Evolutionary conservation across 345 rosid species (phyloP).

Genomic region (Pistacia atlantica): DNA sequence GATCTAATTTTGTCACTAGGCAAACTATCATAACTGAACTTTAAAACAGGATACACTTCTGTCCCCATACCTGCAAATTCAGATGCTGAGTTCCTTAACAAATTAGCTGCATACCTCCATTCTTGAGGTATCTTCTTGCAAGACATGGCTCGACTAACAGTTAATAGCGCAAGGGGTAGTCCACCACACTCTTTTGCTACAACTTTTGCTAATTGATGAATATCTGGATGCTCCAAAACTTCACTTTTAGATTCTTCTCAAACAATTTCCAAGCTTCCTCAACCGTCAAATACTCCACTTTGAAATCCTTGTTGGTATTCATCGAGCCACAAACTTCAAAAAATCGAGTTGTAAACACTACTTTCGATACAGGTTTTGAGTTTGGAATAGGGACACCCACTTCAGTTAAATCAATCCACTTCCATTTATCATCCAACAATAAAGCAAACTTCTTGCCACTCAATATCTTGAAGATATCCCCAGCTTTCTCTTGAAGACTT

Average conservation of each 20-base stretch:
- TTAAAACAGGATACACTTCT: not conserved
- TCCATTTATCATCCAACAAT: not conserved
- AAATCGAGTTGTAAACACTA: not conserved
- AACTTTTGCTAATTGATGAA: too few relatives aligned
- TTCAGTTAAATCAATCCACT: not conserved
- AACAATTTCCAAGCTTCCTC: not conserved
- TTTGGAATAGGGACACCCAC: not conserved
- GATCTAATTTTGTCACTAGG: not conserved
- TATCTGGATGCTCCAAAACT: too few relatives aligned
- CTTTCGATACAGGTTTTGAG: not conserved
- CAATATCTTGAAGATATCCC: not conserved
- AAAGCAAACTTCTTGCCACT: not conserved
- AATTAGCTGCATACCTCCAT: too few relatives aligned
- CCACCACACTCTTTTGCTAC: too few relatives aligned
- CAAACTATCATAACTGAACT: slow-evolving; percentile 5
- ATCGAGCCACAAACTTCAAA: not conserved
- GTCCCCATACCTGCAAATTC: slow-evolving; percentile 16
- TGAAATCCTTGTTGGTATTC: not conserved
- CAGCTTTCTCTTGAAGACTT: not conserved
- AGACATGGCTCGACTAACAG: too few relatives aligned
- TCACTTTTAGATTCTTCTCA: too few relatives aligned
- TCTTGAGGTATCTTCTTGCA: too few relatives aligned
- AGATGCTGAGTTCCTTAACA: not conserved
- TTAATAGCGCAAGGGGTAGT: too few relatives aligned
- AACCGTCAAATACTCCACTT: not conserved